These are phyloP conservation scores for Dioscorea zingiberensis DNA, from an alignment of 106 monocot species.

Conservation along the genomic window DNA sequence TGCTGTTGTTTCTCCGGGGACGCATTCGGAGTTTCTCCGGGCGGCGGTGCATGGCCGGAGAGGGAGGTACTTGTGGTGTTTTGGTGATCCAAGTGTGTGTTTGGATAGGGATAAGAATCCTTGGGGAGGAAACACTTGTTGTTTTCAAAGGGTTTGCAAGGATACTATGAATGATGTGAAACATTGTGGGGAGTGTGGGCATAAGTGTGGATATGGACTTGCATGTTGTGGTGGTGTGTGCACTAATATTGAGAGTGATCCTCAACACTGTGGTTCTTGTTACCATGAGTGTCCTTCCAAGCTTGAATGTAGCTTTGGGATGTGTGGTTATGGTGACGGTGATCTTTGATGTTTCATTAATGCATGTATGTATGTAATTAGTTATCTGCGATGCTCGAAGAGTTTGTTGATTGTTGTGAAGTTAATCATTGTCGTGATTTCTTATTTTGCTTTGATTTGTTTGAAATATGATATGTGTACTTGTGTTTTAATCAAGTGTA, in stretches of 20 bases:
- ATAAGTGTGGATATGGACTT: conserved; percentile 8
- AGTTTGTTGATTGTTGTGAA: too few relatives aligned
- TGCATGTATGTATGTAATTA: too few relatives aligned
- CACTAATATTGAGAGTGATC: conserved; percentile 6
- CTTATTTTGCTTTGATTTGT: too few relatives aligned
- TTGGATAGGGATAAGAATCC: conserved; percentile 21
- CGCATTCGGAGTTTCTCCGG: conserved; percentile 15
- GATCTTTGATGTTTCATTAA: neutral
- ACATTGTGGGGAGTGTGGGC: conserved; percentile 22
- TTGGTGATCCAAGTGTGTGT: conserved; percentile 15
- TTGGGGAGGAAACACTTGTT: conserved; percentile 28
- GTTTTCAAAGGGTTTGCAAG: conserved; percentile 22
- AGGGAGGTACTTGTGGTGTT: neutral
- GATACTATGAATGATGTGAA: conserved; percentile 17
- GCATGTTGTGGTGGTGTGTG: conserved; percentile 25
- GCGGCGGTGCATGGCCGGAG: conserved; percentile 17
- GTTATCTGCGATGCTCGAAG: too few relatives aligned
- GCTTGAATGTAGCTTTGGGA: conserved; percentile 4
- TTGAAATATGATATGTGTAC: too few relatives aligned
- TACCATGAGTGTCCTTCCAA: neutral
- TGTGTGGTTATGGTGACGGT: conserved; percentile 18
- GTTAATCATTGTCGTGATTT: too few relatives aligned
- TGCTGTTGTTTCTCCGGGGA: neutral
- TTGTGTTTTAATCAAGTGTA: too few relatives aligned
- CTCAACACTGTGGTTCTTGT: conserved; percentile 14